These are phyloP conservation scores for Sporothrix schenckii DNA, from an alignment of 2,329 filamentous ascomycete genomes.

Conservation along the genomic window DNA sequence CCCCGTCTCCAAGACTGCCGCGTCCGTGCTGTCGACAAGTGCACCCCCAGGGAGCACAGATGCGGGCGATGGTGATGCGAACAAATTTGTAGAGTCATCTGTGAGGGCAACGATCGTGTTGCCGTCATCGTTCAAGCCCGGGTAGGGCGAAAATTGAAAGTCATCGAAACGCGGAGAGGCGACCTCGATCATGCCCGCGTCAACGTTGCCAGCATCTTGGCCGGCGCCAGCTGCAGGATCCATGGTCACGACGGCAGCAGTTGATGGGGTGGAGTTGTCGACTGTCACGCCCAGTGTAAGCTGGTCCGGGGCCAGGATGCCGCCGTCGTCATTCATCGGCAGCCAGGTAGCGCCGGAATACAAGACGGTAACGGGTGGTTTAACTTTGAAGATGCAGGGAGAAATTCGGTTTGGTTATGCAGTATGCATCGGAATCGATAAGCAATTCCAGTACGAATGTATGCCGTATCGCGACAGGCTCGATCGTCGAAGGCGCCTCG, in stretches of 20 bases:
- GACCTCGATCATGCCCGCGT: slow-evolving; percentile 48
- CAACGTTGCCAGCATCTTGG: slow-evolving; percentile 34
- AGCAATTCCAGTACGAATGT: slow-evolving; percentile 46
- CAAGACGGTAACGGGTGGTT: slow-evolving; percentile 37
- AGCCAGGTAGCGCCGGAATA: slow-evolving; percentile 42
- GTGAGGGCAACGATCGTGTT: slow-evolving; percentile 49
- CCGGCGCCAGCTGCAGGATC: neutral
- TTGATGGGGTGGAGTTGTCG: neutral
- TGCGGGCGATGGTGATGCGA: slow-evolving; percentile 38
- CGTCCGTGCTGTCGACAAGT: neutral
- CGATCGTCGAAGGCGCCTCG: neutral
- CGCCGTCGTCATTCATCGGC: slow-evolving; percentile 41
- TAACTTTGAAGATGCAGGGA: slow-evolving; percentile 44
- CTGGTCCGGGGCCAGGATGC: neutral
- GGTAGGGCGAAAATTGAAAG: slow-evolving; percentile 55
- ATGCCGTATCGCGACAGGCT: slow-evolving; percentile 41
- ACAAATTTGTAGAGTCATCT: slow-evolving; percentile 43
- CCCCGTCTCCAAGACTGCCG: neutral
- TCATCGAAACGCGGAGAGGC: slow-evolving; percentile 53
- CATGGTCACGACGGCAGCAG: neutral
- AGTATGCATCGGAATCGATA: slow-evolving; percentile 39
- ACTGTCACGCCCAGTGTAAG: slow-evolving; percentile 29
- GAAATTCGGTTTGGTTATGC: slow-evolving; percentile 40
- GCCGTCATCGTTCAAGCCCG: slow-evolving; percentile 47
- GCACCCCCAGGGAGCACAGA: neutral